Conservation (phyloP, 176 grass and related monocot species). For the Hyparrhenia diplandra region DNA sequence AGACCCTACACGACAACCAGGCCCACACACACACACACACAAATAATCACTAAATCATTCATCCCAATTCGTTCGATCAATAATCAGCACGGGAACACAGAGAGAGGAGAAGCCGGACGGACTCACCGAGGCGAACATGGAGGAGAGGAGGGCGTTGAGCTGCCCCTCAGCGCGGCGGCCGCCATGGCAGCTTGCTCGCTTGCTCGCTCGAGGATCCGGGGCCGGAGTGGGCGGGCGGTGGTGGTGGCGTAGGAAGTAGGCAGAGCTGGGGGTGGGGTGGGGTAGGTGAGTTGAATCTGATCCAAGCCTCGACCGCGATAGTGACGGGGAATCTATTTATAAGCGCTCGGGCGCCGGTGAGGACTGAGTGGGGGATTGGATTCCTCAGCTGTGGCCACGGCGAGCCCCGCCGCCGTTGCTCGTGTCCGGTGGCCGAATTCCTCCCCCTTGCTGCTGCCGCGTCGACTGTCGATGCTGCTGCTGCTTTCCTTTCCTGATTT, state of each 20-base stretch:
- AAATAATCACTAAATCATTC: background rate
- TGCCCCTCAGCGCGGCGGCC: constrained; percentile 44
- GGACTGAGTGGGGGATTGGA: background rate
- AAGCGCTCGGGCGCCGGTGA: background rate
- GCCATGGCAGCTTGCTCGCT: constrained; percentile 25
- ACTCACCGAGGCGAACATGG: constrained; percentile 53
- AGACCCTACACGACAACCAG: constrained; percentile 46
- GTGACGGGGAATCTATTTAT: constrained; percentile 29
- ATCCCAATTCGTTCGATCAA: background rate
- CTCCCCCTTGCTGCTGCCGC: background rate
- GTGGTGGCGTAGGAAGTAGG: constrained; percentile 5
- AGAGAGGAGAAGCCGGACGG: background rate
- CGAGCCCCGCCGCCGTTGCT: background rate
- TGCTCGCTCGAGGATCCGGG: background rate
- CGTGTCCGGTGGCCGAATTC: background rate
- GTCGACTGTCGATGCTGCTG: background rate
- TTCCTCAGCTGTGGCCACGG: constrained; percentile 24
- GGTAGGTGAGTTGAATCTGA: constrained; percentile 23
- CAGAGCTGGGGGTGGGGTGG: background rate
- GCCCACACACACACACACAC: too few relatives aligned
- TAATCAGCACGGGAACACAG: background rate
- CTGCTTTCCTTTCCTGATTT: background rate
- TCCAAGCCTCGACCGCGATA: background rate
- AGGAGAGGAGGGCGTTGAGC: constrained; percentile 45
- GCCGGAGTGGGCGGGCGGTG: background rate